Base-by-base conservation (phyloP, 495 filamentous ascomycete genomes). In the Neurospora sp. region DNA sequence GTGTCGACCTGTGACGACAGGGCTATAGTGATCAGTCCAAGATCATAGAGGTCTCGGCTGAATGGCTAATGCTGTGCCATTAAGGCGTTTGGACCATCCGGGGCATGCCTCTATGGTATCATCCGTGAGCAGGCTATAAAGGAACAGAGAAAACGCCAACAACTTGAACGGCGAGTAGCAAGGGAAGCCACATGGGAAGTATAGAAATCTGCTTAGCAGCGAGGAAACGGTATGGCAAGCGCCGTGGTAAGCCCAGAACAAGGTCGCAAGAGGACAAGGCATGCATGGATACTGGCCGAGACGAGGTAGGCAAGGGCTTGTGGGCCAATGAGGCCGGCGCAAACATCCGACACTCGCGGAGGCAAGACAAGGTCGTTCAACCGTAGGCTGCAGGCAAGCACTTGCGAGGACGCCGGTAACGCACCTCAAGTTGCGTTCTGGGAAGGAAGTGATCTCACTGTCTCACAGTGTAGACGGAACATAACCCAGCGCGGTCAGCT, bases 31-130 rank as follows among this genome's bases (percentile, higher is more conserved):
- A 78, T 77, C 76, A 78, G 15, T 79, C 78, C 81, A 78, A 77
- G 79, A 74, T 76, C 79, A 81, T 81, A 81, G 73, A 77, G 82
- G 80, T 83, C 79, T 85, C 84, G 84, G 84, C 84, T 86, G 84
- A 85, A 86, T 86, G 84, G 84, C 79, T 86, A 85, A 86, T 86
- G 84, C 83, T 81, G 84, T 85, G 79, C 79, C 77, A 83, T 78
- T 82, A 80, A 77, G 78, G 80, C 75, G 78, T 81, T 79, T 81
- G 83, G 80, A 83, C 81, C 81, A 84, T 82, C 81, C 78, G 78
- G 77, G 76, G 78, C 71, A 69, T 73, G 76, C 78, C 77, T 73
- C 80, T 81, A 34, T 34, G 28, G 54, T 66, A 66, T 66, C 54
- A 66, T 66, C 54, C 54, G 54, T 71, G 73, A 73, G 78, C 71